A percentile compares a stretch with the other conserved stretches of the same genome.
Evolutionary conservation across 1,139 yeast genomes (phyloP).

Genomic region (Blastobotrys arbuscula): DNA sequence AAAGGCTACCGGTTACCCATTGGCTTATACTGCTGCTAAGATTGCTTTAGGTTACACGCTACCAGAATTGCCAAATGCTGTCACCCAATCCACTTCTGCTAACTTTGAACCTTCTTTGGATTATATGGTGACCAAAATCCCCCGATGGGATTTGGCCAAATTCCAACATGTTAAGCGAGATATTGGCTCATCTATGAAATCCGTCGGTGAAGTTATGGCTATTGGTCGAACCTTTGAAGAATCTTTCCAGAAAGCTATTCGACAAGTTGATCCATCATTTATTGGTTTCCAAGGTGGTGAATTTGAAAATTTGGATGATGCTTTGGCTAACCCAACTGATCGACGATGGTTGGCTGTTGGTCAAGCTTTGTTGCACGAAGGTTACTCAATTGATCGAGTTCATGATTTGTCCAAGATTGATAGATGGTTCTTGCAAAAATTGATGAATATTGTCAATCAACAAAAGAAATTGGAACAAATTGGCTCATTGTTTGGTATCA

Average conservation of each 20-base stretch:
- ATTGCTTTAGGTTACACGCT: slow-evolving; percentile 90
- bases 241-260: slow-evolving; percentile 94
- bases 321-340: slow-evolving; percentile 86
- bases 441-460: slow-evolving; percentile 85
- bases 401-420: slow-evolving; percentile 90
- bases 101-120: slow-evolving; percentile 96
- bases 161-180: slow-evolving; percentile 92
- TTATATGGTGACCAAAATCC: slow-evolving; percentile 94
- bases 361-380: slow-evolving; percentile 86
- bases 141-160: slow-evolving; percentile 96
- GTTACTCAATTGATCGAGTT: slow-evolving; percentile 84
- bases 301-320: slow-evolving; percentile 74
- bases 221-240: slow-evolving; percentile 98
- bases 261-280: slow-evolving; percentile 91
- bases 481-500: slow-evolving; percentile 53
- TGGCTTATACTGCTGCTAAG: slow-evolving; percentile 98
- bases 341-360: slow-evolving; percentile 98
- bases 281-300: slow-evolving; percentile 90
- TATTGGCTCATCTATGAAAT: slow-evolving; percentile 94
- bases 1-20: slow-evolving; percentile 97
- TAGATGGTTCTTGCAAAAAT: slow-evolving; percentile 91
- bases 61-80: slow-evolving; percentile 94
- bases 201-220: slow-evolving; percentile 99
- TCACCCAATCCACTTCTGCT: slow-evolving; percentile 92
- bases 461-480: slow-evolving; percentile 70